These are phyloP conservation scores for Gossypium anomalum DNA, from an alignment of 345 rosid genomes.

Conservation along the genomic window DNA sequence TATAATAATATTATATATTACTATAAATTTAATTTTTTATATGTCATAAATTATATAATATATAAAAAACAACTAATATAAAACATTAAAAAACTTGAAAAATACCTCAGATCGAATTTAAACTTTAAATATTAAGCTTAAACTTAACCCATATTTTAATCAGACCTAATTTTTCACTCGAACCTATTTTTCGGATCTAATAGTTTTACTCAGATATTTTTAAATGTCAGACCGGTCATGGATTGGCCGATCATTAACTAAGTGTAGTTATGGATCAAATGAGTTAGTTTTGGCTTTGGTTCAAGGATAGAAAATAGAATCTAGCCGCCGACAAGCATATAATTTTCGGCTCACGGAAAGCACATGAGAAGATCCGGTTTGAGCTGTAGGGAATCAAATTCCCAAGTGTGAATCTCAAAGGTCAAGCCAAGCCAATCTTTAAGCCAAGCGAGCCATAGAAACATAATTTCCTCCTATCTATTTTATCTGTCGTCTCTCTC, in stretches of 20 bases:
- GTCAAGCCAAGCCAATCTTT: not conserved
- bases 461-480: not conserved
- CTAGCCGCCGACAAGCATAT: not conserved
- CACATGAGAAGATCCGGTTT: not conserved
- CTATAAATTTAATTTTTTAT: no score
- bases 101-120: accelerated
- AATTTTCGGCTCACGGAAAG: not conserved
- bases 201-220: no score
- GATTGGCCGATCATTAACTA: no score
- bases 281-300: not conserved
- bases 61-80: no score
- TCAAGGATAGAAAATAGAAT: not conserved
- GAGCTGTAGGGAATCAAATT: not conserved
- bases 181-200: accelerated
- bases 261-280: not conserved
- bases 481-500: not conserved
- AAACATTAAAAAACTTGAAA: no score
- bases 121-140: accelerated
- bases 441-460: not conserved
- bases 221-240: no score
- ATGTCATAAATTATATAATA: no score
- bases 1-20: no score
- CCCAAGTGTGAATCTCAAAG: not conserved
- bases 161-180: no score
- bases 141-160: no score